Conservation (phyloP, 805 yeast genomes). For the Ogataea glucozyma region DNA sequence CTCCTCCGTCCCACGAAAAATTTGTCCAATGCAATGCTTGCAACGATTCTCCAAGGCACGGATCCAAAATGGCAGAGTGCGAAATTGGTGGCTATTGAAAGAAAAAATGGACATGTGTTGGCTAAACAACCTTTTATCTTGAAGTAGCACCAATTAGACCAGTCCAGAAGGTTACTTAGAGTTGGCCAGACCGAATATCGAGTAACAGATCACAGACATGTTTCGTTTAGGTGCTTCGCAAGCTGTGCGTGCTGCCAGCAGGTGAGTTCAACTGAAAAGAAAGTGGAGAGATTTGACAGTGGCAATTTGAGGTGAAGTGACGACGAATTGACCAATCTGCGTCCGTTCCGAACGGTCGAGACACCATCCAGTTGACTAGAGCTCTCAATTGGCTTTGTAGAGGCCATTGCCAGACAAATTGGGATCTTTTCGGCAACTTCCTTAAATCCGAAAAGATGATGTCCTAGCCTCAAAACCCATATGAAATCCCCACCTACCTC, state of each 20-base stretch:
- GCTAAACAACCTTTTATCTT: constrained; percentile 1
- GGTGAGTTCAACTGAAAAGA: no score
- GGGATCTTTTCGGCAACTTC: neutral
- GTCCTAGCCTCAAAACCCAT: neutral
- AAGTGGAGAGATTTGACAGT: neutral
- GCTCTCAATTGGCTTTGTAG: no score
- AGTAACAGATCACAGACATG: constrained; percentile 33
- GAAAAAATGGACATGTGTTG: constrained; percentile 7
- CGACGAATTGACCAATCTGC: no score
- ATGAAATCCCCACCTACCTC: neutral
- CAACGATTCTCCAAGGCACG: neutral
- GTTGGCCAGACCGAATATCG: constrained; percentile 7
- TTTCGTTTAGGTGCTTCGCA: constrained; percentile 56
- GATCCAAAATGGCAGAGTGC: neutral
- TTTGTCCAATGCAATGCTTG: constrained; percentile 8
- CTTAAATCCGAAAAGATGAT: constrained; percentile 4
- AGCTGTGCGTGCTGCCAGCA: constrained; percentile 50
- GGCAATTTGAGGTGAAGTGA: neutral
- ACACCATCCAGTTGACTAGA: no score
- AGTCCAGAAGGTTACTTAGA: neutral
- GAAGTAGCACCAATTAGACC: neutral
- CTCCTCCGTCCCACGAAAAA: constrained; percentile 5
- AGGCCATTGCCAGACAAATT: neutral
- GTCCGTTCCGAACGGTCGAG: no score
- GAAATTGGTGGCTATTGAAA: constrained; percentile 2